Percentiles rank a stretch among this genome's conserved stretches.
These are phyloP conservation scores for Mycena maculata DNA, from an alignment of 768 basidiomycete genomes.

Conservation along the genomic window DNA sequence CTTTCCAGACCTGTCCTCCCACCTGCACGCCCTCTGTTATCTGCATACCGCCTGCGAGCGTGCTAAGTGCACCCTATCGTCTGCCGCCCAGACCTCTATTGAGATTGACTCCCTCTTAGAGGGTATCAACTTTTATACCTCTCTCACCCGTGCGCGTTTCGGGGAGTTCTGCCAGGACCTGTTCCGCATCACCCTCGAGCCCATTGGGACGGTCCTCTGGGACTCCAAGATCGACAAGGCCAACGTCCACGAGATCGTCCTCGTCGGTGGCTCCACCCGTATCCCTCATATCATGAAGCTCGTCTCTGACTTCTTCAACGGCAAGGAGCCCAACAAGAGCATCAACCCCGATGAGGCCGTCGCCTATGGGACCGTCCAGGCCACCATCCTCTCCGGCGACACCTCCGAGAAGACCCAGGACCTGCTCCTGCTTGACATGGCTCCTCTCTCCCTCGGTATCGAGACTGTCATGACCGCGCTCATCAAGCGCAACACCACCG, in stretches of 20 bases:
- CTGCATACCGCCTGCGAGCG: slow-evolving; percentile 98
- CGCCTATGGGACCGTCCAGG: no score
- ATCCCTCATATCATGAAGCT: slow-evolving; percentile 98
- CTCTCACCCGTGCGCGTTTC: slow-evolving; percentile 97
- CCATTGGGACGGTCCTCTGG: slow-evolving; percentile 97
- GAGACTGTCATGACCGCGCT: no score
- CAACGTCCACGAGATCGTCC: slow-evolving; percentile 97
- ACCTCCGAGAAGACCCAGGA: no score
- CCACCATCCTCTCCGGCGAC: no score
- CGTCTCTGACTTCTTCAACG: slow-evolving; percentile 98
- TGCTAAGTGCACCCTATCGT: slow-evolving; percentile 98
- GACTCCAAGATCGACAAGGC: no score
- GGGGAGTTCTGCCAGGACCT: slow-evolving; percentile 96
- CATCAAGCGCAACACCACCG: no score
- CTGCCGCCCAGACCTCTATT: slow-evolving; percentile 94
- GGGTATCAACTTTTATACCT: slow-evolving; percentile 98
- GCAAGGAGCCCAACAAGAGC: no score
- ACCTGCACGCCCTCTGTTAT: slow-evolving; percentile 96
- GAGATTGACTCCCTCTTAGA: slow-evolving; percentile 98
- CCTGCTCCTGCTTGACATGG: no score
- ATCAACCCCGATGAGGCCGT: no score
- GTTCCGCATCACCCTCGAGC: slow-evolving; percentile 93
- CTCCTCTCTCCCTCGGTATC: no score
- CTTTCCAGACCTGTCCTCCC: slow-evolving; percentile 79
- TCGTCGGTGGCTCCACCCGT: slow-evolving; percentile 98